These are phyloP conservation scores for Sorghum bicolor DNA, from an alignment of 176 grass and related monocot genomes.

Conservation along the genomic window Sorghum_bicolor_NCBIv3 NC_012870.2:21414501-21415000, in stretches of 20 bases:
- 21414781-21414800: conserved; percentile 86
- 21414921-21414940: no score
- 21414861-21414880: conserved; percentile 45
- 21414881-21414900: not conserved
- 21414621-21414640: conserved; percentile 50
- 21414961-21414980: no score
- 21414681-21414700: conserved; percentile 81
- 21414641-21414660: conserved; percentile 21
- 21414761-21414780: conserved; percentile 80
- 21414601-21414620: conserved; percentile 94
- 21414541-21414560: no score
- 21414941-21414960: no score
- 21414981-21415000: no score
- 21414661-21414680: conserved; percentile 59
- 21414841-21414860: conserved; percentile 71
- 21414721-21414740: conserved; percentile 76
- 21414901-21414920: no score
- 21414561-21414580: conserved; percentile 58
- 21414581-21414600: conserved; percentile 94
- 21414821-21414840: conserved; percentile 73
- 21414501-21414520: no score
- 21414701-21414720: conserved; percentile 59
- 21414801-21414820: conserved; percentile 78
- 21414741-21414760: conserved; percentile 71
- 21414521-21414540: no score